A percentile compares a stretch with the other conserved stretches of the same genome.
phyloP scores from a whole-genome alignment of 768 basidiomycete genomes.

The Pilatotrama ljubarskyi region DNA sequence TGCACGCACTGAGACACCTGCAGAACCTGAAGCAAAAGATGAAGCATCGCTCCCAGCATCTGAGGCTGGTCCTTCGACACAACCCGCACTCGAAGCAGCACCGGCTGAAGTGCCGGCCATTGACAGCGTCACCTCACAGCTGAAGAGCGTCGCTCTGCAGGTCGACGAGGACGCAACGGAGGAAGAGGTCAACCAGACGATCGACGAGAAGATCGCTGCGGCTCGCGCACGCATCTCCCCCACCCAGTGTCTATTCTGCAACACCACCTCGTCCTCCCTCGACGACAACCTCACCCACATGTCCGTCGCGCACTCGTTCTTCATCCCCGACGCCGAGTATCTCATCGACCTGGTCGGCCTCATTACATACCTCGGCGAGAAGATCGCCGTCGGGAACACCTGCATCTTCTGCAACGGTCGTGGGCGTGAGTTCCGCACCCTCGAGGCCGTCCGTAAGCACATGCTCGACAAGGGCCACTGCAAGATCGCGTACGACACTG shows the following conservation, averaged over 20 bases:
- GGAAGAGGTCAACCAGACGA: slow-evolving; percentile 51
- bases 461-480: slow-evolving; percentile 97
- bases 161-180: slow-evolving; percentile 43
- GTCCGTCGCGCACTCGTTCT: slow-evolving; percentile 87
- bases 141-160: slow-evolving; percentile 27
- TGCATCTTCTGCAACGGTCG: slow-evolving; percentile 90
- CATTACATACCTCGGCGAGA: slow-evolving; percentile 84
- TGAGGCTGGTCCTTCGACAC: slow-evolving; percentile 5
- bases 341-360: slow-evolving; percentile 83
- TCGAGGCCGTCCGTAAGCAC: slow-evolving; percentile 90
- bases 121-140: not conserved
- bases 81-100: not conserved
- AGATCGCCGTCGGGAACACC: slow-evolving; percentile 88
- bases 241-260: slow-evolving; percentile 86
- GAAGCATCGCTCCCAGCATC: not conserved
- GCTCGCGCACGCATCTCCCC: slow-evolving; percentile 63
- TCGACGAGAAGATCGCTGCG: slow-evolving; percentile 75
- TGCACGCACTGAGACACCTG: slow-evolving; percentile 2
- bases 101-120: slow-evolving; percentile 6
- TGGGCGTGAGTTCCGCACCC: slow-evolving; percentile 75
- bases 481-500: slow-evolving; percentile 89
- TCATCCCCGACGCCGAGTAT: slow-evolving; percentile 92
- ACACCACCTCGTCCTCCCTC: slow-evolving; percentile 44
- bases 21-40: not conserved
- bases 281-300: slow-evolving; percentile 83